Evolutionary conservation across 1,139 yeast genomes (phyloP).

Genomic region (Geotrichum phurueaensis): DNA sequence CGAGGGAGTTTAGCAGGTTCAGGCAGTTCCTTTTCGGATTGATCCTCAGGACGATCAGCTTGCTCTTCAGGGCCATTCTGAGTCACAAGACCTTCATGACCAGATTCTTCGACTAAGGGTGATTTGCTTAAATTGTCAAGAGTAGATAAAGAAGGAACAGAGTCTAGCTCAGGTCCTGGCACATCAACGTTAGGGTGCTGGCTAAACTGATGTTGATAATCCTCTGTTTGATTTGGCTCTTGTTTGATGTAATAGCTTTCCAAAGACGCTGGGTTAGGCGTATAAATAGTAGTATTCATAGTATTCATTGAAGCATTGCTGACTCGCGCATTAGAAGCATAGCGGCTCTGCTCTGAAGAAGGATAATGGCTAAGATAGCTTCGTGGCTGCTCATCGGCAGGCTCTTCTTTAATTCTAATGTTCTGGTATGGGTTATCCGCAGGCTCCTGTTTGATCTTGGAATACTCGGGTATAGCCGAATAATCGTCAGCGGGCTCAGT

Average conservation of each 20-base stretch:
- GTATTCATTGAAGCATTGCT: slow-evolving; percentile 4
- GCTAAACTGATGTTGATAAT: not conserved
- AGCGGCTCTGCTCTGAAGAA: not conserved
- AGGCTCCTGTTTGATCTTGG: slow-evolving; percentile 9
- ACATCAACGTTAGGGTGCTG: not conserved
- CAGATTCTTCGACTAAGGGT: not conserved
- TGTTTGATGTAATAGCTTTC: slow-evolving; percentile 6
- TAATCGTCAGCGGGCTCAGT: not conserved
- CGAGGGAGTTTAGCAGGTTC: not conserved
- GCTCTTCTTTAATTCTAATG: slow-evolving; percentile 6
- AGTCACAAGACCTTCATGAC: not conserved
- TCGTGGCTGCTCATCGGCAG: not conserved
- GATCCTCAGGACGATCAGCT: not conserved
- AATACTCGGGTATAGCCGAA: not conserved
- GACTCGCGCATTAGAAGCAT: not conserved
- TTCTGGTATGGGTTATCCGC: not conserved
- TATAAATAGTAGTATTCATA: slow-evolving; percentile 1
- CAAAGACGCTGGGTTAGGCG: not conserved
- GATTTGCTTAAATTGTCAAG: not conserved
- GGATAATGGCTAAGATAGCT: not conserved
- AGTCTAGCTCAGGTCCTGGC: not conserved
- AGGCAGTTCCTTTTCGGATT: not conserved
- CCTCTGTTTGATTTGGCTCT: not conserved
- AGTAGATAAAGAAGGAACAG: not conserved
- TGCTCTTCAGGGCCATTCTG: not conserved